These are phyloP conservation scores for Leccinum arenicola DNA, from an alignment of 768 basidiomycete species.

Conservation along the genomic window DNA sequence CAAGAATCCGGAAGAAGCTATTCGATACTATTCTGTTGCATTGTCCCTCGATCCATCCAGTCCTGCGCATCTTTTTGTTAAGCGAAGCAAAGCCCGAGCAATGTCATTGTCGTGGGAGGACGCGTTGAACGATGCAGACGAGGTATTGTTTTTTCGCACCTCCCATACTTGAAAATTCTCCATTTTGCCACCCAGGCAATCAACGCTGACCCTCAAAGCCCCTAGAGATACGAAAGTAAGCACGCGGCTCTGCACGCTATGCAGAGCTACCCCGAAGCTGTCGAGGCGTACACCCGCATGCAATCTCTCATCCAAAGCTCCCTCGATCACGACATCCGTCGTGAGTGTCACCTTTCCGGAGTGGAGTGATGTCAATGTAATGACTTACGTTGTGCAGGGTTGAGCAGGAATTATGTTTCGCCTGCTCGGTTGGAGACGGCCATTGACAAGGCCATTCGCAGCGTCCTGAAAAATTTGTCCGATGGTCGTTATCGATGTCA, in stretches of 20 bases:
- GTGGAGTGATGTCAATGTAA: not conserved
- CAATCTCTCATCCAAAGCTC: not conserved
- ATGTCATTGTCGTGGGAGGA: not conserved
- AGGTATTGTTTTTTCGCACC: not conserved
- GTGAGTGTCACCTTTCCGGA: not conserved
- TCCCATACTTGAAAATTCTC: not conserved
- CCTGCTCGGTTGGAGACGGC: not conserved
- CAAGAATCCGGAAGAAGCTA: not conserved
- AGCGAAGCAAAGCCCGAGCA: not conserved
- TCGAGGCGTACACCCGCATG: not conserved
- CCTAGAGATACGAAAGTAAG: not conserved
- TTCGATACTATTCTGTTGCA: not conserved
- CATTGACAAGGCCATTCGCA: not conserved
- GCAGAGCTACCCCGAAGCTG: not conserved
- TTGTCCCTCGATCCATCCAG: not conserved
- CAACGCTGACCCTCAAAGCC: not conserved
- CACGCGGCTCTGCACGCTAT: not conserved
- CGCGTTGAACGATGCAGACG: not conserved
- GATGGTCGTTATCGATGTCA: not conserved
- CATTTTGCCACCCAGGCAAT: not conserved
- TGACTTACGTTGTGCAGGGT: not conserved
- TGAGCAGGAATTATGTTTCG: not conserved
- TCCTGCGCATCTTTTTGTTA: not conserved
- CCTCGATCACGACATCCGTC: not conserved
- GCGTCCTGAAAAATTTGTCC: not conserved